These are phyloP conservation scores for Arthrobotrys megalospora DNA, from an alignment of 2,329 filamentous ascomycete genomes.

Conservation along the genomic window DNA sequence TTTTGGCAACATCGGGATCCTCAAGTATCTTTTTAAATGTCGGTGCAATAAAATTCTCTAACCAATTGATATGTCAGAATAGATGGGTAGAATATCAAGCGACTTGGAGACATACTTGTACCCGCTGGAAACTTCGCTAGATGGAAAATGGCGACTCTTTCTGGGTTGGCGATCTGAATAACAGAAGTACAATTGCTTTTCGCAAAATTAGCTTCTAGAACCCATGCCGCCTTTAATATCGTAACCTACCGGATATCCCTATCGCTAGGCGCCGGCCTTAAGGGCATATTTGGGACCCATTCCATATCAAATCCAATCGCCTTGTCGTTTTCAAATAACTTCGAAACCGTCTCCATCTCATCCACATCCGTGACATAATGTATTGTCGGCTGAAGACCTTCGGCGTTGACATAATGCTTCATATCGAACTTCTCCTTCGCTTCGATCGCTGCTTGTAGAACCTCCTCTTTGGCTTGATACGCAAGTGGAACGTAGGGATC, in stretches of 20 bases:
- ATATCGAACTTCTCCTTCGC: slow-evolving; percentile 29
- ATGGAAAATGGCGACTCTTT: slow-evolving; percentile 85
- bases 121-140: slow-evolving; percentile 71
- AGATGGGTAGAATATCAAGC: slow-evolving; percentile 70
- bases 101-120: slow-evolving; percentile 28
- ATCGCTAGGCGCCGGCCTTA: slow-evolving; percentile 59
- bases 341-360: slow-evolving; percentile 77
- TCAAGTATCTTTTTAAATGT: slow-evolving; percentile 81
- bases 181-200: slow-evolving; percentile 81
- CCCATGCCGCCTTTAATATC: slow-evolving; percentile 61
- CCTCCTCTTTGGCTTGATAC: slow-evolving; percentile 30
- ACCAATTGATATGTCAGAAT: slow-evolving; percentile 60
- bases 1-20: slow-evolving; percentile 78
- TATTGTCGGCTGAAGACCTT: slow-evolving; percentile 73
- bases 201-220: slow-evolving; percentile 63
- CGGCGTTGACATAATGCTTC: slow-evolving; percentile 38
- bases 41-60: slow-evolving; percentile 76
- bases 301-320: slow-evolving; percentile 92
- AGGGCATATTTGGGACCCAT: slow-evolving; percentile 73
- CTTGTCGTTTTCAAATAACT: slow-evolving; percentile 78
- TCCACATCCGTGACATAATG: slow-evolving; percentile 82
- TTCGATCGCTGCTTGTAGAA: slow-evolving; percentile 12
- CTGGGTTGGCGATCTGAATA: slow-evolving; percentile 84
- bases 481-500: slow-evolving; percentile 21
- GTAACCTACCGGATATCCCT: slow-evolving; percentile 35